Evolutionary conservation across 2,329 filamentous ascomycete species (phyloP), one percentile per base, ranked within the genome.

Genomic region (Orbilia quercus): DNA sequence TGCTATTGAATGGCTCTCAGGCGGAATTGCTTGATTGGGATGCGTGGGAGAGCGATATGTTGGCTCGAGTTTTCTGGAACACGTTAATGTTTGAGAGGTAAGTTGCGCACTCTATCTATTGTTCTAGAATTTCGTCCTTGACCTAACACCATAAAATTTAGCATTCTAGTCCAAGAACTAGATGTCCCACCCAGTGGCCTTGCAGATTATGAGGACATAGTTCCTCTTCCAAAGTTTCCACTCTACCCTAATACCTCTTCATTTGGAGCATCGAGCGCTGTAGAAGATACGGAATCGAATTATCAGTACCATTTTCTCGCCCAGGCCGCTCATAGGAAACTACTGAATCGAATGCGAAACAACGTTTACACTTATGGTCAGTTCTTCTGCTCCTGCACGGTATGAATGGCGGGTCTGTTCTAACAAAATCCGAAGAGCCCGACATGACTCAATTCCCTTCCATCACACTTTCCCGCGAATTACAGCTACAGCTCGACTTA

Each of bases 281-380:
- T 79, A 4, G 81, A 84, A 50, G 81, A 84, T 40, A 83, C 85
- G 62, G 84, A 85, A 69, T 82, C 84, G 0, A 84, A 84, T 73
- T 86, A 85, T 78, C 84, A 86, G 77, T 86, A 85, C 66, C 84
- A 86, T 75, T 86, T 86, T 73, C 82, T 86, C 4, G 84, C 84
- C 23, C 84, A 86, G 76, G 84, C 85, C 36, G 84, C 84, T 5
- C 84, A 86, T 76, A 82, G 84, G 48, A 85, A 85, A 67, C 84
- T 86, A 59, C 80, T 86, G 7, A 86, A 83, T 1, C 82, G 84
- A 5, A 82, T 85, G 25, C 82, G 84, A 58, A 82, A 85, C 74
- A 84, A 81, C 51, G 78, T 85, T 34, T 85, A 84, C 76, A 82
- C 82, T 53, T 84, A 84, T 76, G 83, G 82, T 77, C 74, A 79